A percentile compares a stretch with the other conserved stretches of the same genome.
These are phyloP conservation scores for Danielia reshetovae DNA, from an alignment of 805 yeast species.

Conservation along the genomic window DNA sequence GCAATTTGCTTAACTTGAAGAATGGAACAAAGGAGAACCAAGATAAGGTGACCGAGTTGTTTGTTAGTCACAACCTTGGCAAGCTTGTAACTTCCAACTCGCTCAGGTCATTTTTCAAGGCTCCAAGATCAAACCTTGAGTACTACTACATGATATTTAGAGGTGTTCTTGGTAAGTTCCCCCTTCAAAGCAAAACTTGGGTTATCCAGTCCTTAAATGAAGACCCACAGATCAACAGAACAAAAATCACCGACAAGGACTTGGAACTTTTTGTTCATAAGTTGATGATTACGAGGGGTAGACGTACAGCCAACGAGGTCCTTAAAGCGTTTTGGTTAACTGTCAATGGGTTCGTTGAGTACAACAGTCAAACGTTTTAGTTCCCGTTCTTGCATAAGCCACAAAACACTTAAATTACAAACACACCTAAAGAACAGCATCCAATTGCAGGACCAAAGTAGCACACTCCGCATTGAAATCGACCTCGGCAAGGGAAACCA, in stretches of 20 bases:
- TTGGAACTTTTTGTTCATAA: constrained; percentile 46
- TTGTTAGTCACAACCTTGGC: constrained; percentile 19
- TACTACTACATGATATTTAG: constrained; percentile 51
- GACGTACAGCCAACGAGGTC: constrained; percentile 54
- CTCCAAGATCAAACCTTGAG: constrained; percentile 59
- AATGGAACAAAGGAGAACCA: constrained; percentile 44
- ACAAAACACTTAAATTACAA: constrained; percentile 1
- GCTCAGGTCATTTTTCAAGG: constrained; percentile 32
- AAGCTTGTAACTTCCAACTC: constrained; percentile 24
- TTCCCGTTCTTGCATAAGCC: background rate
- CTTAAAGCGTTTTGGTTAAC: constrained; percentile 64
- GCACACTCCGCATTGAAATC: constrained; percentile 61
- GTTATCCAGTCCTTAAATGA: constrained; percentile 5
- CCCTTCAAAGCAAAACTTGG: constrained; percentile 38
- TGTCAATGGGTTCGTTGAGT: constrained; percentile 52
- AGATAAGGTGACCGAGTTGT: constrained; percentile 20
- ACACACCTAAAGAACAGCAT: constrained; percentile 8
- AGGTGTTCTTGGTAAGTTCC: constrained; percentile 43
- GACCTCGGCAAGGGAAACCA: constrained; percentile 47
- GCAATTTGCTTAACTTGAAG: constrained; percentile 41
- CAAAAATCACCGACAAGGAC: constrained; percentile 29
- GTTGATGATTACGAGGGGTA: constrained; percentile 61
- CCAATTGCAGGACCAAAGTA: constrained; percentile 45
- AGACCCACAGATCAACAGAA: constrained; percentile 1
- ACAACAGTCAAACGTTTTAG: constrained; percentile 8